Percentiles rank a stretch among this genome's conserved stretches.
These are phyloP conservation scores for Rhizophagus clarus DNA, from an alignment of 192 early-diverging fungal genomes.

Conservation along the genomic window DNA sequence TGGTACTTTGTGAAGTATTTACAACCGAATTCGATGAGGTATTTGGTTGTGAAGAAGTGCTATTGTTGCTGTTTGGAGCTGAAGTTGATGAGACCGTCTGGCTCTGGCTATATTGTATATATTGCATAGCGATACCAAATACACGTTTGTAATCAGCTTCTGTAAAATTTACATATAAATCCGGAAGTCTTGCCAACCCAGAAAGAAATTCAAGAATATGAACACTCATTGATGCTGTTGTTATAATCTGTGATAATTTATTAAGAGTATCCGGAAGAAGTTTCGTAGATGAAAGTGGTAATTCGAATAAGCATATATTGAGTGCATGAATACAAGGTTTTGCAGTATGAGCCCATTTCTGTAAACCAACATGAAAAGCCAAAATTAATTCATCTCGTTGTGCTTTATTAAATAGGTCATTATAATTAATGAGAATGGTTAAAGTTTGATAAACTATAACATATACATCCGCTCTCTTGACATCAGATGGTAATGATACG, in stretches of 20 bases:
- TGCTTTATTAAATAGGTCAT: conserved; percentile 64
- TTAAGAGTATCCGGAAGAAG: conserved; percentile 68
- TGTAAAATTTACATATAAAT: conserved; percentile 78
- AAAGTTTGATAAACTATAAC: conserved; percentile 63
- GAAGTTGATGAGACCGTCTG: conserved; percentile 38
- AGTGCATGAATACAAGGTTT: conserved; percentile 83
- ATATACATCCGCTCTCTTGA: conserved; percentile 71
- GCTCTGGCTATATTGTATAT: conserved; percentile 68
- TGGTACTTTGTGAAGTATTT: conserved; percentile 14
- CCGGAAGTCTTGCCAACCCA: conserved; percentile 77
- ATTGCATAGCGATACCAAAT: conserved; percentile 90
- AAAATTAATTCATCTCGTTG: conserved; percentile 72
- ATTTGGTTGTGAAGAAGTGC: conserved; percentile 33
- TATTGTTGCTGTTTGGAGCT: conserved; percentile 28
- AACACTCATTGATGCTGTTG: conserved; percentile 73
- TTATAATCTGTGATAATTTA: conserved; percentile 82
- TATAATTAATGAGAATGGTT: conserved; percentile 66
- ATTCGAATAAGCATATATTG: conserved; percentile 75
- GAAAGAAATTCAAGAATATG: conserved; percentile 92
- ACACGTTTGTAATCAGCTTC: conserved; percentile 80
- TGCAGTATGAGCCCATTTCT: conserved; percentile 66
- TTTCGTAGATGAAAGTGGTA: conserved; percentile 78
- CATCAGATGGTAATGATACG: conserved; percentile 51
- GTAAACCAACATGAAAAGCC: conserved; percentile 76
- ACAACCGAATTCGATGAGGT: background rate